Evolutionary conservation across 768 basidiomycete genomes (phyloP), one percentile per base, ranked within the genome.

Genomic region (Xerocomellus intermedius): DNA sequence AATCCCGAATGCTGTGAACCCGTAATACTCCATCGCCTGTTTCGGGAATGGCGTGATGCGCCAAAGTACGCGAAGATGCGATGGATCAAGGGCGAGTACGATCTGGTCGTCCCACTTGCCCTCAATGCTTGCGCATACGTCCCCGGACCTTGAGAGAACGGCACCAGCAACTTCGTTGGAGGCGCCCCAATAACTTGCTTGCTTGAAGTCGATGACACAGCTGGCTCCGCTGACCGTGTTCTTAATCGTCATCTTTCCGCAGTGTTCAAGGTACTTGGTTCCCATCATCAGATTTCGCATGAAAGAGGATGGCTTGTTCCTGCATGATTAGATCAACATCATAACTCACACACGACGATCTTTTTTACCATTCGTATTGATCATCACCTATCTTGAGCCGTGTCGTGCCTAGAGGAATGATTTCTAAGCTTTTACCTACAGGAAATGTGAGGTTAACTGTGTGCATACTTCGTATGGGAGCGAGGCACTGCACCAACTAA

Each of bases 81-180:
- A 84, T 17, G 81, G 74, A 66, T 86, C 87, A 26, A 87, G 74
- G 44, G 80, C 81, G 59, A 83, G 84, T n/a, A 82, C 81, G 55
- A 94, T 71, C 61, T 85, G 83, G 54, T 93, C 88, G 65, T 94
- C 89, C 93, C 92, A 95, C 69, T 88, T 92, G 44, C 92, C 92
- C 69, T 93, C 91, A n/a, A 94, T 72, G 37, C 79, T 79, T 35
- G 86, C 79, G 17, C 80, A 71, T 12, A 79, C 73, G 8, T 82
- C 72, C 22, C 86, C 87, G 33, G 77, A 73, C 17, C 77, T 59
- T 24, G 80, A 80, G 53, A 81, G 68, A 26, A 92, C 76, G 6
- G 75, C 67, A 6, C 89, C 91, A 21, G 79, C 73, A 46, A 94
- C 84, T 39, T 84, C 77, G 59, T 94, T 93, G 19, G 83, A 77